Evolutionary conservation across 306 rosid species (phyloP).

Genomic region (Cucurbita ficifolia): DNA sequence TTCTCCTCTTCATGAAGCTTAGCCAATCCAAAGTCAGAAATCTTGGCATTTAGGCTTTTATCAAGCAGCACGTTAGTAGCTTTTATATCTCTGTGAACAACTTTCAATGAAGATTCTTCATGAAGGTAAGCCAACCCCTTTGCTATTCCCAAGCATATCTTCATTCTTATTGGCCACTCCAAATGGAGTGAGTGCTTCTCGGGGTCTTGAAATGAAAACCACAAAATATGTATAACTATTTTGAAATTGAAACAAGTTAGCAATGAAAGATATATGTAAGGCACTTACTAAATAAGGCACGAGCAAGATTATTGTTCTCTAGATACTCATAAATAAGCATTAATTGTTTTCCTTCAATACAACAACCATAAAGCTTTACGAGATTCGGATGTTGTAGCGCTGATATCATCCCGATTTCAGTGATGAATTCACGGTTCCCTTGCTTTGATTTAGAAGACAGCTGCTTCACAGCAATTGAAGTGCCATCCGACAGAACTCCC

Average conservation of each 20-base stretch:
- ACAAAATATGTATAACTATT: too few relatives aligned
- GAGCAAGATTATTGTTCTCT: neutral
- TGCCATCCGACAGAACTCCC: neutral
- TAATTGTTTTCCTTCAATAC: neutral
- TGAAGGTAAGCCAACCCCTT: slow-evolving; percentile 69
- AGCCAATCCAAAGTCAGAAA: slow-evolving; percentile 85
- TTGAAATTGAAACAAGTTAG: neutral
- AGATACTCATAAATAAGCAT: slow-evolving; percentile 13
- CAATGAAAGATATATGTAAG: neutral
- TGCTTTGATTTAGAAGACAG: neutral
- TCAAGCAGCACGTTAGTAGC: slow-evolving; percentile 80
- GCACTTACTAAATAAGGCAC: neutral
- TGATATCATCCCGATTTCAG: neutral
- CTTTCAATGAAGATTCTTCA: slow-evolving; percentile 68
- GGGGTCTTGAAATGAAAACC: slow-evolving; percentile 16
- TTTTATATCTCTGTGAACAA: slow-evolving; percentile 79
- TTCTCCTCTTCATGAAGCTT: slow-evolving; percentile 75
- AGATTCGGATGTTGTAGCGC: neutral
- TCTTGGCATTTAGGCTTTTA: slow-evolving; percentile 59
- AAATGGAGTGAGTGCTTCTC: slow-evolving; percentile 33
- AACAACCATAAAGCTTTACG: neutral
- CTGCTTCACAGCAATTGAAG: neutral
- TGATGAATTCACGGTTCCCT: neutral
- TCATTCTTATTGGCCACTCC: slow-evolving; percentile 61
- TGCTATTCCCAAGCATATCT: slow-evolving; percentile 57